Evolutionary conservation across 2,329 filamentous ascomycete genomes (phyloP).

Genomic region (Blastomyces silverae): DNA sequence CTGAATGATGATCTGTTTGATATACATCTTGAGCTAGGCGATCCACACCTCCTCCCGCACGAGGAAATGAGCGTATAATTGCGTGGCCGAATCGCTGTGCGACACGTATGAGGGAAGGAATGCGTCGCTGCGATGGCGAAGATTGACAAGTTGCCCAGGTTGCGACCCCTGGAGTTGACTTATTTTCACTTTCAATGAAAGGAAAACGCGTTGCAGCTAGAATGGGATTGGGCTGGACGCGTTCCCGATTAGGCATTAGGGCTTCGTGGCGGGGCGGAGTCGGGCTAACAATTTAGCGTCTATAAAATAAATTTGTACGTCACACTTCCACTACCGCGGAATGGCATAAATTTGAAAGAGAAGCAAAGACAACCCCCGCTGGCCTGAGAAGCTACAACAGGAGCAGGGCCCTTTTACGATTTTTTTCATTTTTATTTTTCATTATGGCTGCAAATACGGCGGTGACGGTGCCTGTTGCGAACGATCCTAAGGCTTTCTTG

Average conservation of each 20-base stretch:
- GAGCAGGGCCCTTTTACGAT: not conserved
- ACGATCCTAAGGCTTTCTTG: constrained; percentile 3
- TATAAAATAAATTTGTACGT: constrained; percentile 14
- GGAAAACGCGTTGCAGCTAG: constrained; percentile 11
- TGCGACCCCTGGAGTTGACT: not conserved
- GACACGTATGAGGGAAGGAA: constrained; percentile 4
- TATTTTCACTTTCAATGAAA: not conserved
- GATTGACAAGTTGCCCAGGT: not conserved
- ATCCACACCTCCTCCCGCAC: not conserved
- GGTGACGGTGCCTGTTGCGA: not conserved
- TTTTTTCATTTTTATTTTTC: not conserved
- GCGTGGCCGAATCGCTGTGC: constrained; percentile 3
- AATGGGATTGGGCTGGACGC: constrained; percentile 14
- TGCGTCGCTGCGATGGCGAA: not conserved
- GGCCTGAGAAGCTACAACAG: not conserved
- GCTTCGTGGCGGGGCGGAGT: constrained; percentile 12
- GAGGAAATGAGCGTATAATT: not conserved
- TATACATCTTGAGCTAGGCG: constrained; percentile 68
- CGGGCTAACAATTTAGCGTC: constrained; percentile 18
- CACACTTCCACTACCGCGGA: constrained; percentile 9
- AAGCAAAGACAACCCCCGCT: not conserved
- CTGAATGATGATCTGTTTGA: constrained; percentile 99
- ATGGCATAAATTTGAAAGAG: constrained; percentile 10
- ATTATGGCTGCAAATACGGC: constrained; percentile 11
- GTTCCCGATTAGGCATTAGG: constrained; percentile 21